Base-by-base conservation (phyloP, 129 eudicot genomes). In the Tagetes erecta region DNA sequence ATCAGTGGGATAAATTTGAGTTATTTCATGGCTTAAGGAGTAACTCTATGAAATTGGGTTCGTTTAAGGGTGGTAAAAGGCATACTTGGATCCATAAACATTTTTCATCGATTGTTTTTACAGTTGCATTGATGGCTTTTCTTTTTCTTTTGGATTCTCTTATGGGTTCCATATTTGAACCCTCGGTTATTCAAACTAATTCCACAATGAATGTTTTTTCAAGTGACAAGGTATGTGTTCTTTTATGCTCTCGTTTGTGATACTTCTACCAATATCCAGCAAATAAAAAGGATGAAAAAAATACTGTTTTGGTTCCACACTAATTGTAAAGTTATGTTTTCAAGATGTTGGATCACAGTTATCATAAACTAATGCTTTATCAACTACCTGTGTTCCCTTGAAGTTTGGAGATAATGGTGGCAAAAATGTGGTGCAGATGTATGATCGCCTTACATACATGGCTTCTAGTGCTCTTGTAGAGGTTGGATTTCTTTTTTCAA, bases 381-480 rank as follows among this genome's bases (percentile, higher is more conserved):
- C 33, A 12, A 47, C 58, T 53, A 39, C 40, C 1, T 64, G 20
- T 76, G 20, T 72, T 64, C 56, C 14, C 20, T 57, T 80, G 67
- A 64, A 90, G 95, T 38, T 60, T 52, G 75, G 72, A 72, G 20
- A 83, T 51, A 40, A 27, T 5, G 70, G 55, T 27, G 71, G 81
- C 64, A 83, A 77, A 57, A 78, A 79, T 67, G 59, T 62, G 59
- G 89, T 86, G 71, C 78, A 82, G 73, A 84, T 94, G 98, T 90
- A 94, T 84, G 87, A 80, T 30, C 85, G 84, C 27, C 91, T 94
- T 42, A 65, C 92, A 39, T 76, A 83, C 41, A 75, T 88, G 86
- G 98, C 98, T 72, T 77, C 95, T 51, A 60, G 75, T 83, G 84
- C 98, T 75, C 96, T 82, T 80, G 91, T 84, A 75, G 91, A 94